Base-by-base conservation (phyloP, 805 yeast species). In the Cephaloascus fragrans region DNA sequence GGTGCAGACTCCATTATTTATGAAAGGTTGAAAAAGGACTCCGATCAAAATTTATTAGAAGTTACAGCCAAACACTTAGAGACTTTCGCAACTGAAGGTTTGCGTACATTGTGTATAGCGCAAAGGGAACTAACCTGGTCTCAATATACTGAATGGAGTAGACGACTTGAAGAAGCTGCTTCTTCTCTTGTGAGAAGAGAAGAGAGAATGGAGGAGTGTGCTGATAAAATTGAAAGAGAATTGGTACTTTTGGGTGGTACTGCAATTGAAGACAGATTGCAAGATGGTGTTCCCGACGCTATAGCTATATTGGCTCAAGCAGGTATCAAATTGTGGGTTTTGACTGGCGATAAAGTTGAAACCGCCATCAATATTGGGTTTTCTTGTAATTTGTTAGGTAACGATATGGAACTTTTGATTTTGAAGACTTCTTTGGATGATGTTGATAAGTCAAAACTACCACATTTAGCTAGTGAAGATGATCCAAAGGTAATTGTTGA, bases 361-460 rank as follows among this genome's bases (percentile, higher is more conserved):
- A 83, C 93, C 8, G 93, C 93, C 3, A 83, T 83, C 53, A 80
- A 82, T 53, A 83, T 83, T 56, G 93, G 90, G 1, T 83, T 80
- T 52, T 77, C 86, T 14, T 83, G 90, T 59, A 81, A 83, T 45
- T 64, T 83, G 48, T 62, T 83, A 38, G 77, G 75, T 37, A 77
- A 69, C 40, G 77, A 70, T 34, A 82, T 84, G 90, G 75, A 80
- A 45, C 57, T 84, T 36, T 62, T 83, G 35, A 78, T 80, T 18
- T 69, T 84, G n/a, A 67, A 57, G 38, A 48, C 57, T 3, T 43
- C 64, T 38, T 69, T 69, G 0, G 69, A 62, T 4, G 59, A 55
- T 29, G 59, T 56, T 2, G 56, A 52, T 19, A 50, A 54, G 4
- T 40, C 39, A 49, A 16, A 46, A 55, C 16, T 54, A 43, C 10